Base-by-base conservation (phyloP, 768 basidiomycete species). In the Tephrocybe sp. region DNA sequence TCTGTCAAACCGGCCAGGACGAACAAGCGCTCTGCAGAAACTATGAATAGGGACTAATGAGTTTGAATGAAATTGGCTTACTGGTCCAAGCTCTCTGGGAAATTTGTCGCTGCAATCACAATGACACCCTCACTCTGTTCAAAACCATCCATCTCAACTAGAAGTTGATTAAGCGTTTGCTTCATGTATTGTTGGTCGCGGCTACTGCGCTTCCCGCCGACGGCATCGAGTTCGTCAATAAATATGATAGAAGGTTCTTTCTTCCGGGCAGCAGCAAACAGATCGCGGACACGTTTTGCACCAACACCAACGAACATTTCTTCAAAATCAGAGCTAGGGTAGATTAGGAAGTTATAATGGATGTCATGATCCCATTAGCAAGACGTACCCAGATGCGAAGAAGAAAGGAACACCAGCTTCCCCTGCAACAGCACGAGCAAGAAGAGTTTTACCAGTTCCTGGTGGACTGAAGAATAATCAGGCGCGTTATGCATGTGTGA, bases 341-440 rank as follows among this genome's bases (percentile, higher is more conserved):
- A 4, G 26, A 26, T 5, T n/a, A 45, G 16, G 10, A 58, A 38
- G 53, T 52, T 30, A 23, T 55, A 26, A 60, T 48, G 40, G 46
- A 43, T 58, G 39, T 45, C 45, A 44, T 41, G 52, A 38, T 33
- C 3, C 14, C 39, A 38, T 49, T 40, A 5, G 42, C 33, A 39
- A 10, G 41, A 60, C 77, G 60, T 62, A 85, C 84, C 96, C 97
- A 31, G 91, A 92, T 32, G 96, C 93, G 62, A 95, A 97, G 68
- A 98, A 85, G 76, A 99, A 99, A 0, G 94, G 93, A 36, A 99
- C 97, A 13, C 89, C 95, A 13, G 97, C 97, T 73, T 99, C 97
- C 41, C 97, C 97, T 2, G 97, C 97, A 5, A 98, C 87, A 8
- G 97, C 97, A 53, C 96, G 77, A 5, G 97, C 97, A n/a, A 99